These are phyloP conservation scores for Dalechampia spathulata DNA, from an alignment of 441 rosid genomes.

Conservation along the genomic window DNA sequence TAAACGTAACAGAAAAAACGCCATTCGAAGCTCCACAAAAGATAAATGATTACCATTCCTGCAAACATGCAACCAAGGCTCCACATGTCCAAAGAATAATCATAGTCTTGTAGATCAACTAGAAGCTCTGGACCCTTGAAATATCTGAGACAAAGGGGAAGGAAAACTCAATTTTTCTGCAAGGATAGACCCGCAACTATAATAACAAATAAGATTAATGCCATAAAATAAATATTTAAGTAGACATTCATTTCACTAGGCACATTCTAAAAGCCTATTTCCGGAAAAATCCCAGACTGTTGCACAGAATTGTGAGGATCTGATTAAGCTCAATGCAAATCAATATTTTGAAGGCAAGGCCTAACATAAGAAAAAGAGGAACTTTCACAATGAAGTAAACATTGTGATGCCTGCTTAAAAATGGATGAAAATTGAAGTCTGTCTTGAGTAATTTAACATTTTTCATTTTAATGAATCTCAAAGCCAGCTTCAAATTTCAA, in stretches of 20 bases:
- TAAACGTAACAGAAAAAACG: background rate
- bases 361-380: background rate
- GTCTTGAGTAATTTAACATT: background rate
- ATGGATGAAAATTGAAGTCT: background rate
- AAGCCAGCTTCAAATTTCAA: background rate
- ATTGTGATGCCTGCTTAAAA: background rate
- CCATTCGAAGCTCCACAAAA: background rate
- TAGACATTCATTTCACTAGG: background rate
- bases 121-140: slow-evolving; percentile 96
- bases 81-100: slow-evolving; percentile 97
- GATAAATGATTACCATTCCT: slow-evolving; percentile 65
- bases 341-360: background rate
- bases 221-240: background rate
- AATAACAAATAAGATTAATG: background rate
- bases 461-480: background rate
- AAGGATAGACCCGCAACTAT: slow-evolving; percentile 9
- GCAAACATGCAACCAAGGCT: slow-evolving; percentile 99
- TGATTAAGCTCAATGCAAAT: background rate
- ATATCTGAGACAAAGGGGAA: slow-evolving; percentile 43
- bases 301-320: background rate
- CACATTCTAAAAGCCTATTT: background rate
- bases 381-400: background rate
- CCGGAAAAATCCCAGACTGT: background rate
- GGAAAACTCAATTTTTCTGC: slow-evolving; percentile 7
- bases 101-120: slow-evolving; percentile 92